A percentile compares a stretch with the other conserved stretches of the same genome.
These are phyloP conservation scores for Phaeosphaeria sp. DNA, from an alignment of 2,329 filamentous ascomycete species.

Conservation along the genomic window DNA sequence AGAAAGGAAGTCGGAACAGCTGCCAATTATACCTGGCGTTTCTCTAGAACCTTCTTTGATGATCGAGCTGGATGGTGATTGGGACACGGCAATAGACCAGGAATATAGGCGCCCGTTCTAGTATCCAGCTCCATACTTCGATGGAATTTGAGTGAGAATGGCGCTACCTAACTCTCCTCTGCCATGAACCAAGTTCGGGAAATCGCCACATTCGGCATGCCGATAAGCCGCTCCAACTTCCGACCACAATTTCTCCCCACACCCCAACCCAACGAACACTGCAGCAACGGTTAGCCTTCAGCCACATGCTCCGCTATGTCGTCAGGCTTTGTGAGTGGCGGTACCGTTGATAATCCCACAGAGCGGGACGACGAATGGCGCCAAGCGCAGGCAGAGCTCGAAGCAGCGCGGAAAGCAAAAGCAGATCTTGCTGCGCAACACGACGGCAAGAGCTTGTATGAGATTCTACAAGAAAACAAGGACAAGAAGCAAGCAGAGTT, in stretches of 20 bases:
- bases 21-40: background rate
- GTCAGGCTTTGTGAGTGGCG: constrained; percentile 61
- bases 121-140: background rate
- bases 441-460: constrained; percentile 71
- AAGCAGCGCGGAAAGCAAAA: constrained; percentile 63
- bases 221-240: background rate
- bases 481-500: constrained; percentile 85
- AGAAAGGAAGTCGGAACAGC: constrained; percentile 15
- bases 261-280: constrained; percentile 1
- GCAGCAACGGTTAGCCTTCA: constrained; percentile 15
- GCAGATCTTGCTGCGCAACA: constrained; percentile 58
- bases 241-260: background rate
- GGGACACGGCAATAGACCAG: background rate
- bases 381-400: constrained; percentile 68
- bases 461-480: constrained; percentile 82
- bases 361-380: constrained; percentile 66
- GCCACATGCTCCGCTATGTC: constrained; percentile 38
- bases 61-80: background rate
- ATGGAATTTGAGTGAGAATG: background rate
- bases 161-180: background rate
- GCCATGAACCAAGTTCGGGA: background rate
- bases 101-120: background rate
- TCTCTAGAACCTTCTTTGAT: background rate
- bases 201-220: background rate
- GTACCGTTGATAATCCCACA: constrained; percentile 51